Base-by-base conservation (phyloP, 768 basidiomycete species). In the Gloeopeniophorella convolvens region DNA sequence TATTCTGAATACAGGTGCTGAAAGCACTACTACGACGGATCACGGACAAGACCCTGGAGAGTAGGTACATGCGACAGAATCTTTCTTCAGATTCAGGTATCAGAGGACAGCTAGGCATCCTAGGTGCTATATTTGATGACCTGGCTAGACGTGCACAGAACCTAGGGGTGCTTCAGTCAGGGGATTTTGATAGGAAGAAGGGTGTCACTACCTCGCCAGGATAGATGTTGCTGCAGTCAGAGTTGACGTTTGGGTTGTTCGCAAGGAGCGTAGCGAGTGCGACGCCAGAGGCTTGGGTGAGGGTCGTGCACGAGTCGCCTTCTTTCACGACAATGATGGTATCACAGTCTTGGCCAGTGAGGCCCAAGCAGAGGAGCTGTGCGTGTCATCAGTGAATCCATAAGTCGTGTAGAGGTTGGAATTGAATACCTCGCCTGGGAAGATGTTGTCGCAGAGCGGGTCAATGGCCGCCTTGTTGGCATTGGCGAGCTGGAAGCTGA, bases 191-290 rank as follows among this genome's bases (percentile, higher is more conserved):
- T n/a, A n/a, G n/a, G n/a, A n/a, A n/a, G n/a, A n/a, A n/a, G n/a
- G n/a, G n/a, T n/a, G n/a, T n/a, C n/a, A n/a, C n/a, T 42, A 88
- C 87, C 78, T 89, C 83, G 61, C 82, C 85, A 50, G 83, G 61
- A 66, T 88, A 87, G 64, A 90, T 70, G 70, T 89, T 89, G 57
- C 58, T 66, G 65, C 80, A 85, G 0, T 63, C 68, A 0, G 39
- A 2, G 59, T 78, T 55, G 58, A 89, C 72, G 65, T 88, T 81
- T n/a, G 85, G 88, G 77, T 91, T 91, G 77, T 89, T 89, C 51
- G 56, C 13, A 62, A 64, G 70, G 26, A 91, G 70, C 4, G 79
- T 70, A 31, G 78, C 77, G 21, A 58, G 48, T 71, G 81, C 77
- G 65, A 85, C 59, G 30, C 69, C 65, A 58, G 66, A 58, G 1